A percentile compares a stretch with the other conserved stretches of the same genome.
phyloP scores from a whole-genome alignment of 768 basidiomycete genomes.

The Lentinula raphanica region DNA sequence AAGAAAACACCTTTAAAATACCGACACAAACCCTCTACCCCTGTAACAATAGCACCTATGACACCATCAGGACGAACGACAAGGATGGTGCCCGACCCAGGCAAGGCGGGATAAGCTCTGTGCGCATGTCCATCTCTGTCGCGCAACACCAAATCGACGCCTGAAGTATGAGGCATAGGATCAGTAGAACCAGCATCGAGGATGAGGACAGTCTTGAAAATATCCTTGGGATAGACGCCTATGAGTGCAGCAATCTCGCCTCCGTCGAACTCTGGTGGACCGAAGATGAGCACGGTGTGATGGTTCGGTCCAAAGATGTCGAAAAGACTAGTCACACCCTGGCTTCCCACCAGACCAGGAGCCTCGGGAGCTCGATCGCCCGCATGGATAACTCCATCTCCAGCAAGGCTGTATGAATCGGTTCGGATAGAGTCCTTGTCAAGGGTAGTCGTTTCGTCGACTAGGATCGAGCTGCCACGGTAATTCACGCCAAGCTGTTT shows the following conservation, averaged over 20 bases:
- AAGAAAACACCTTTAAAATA: background rate
- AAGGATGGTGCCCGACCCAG: slow-evolving; percentile 47
- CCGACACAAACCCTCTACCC: slow-evolving; percentile 10
- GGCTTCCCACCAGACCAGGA: slow-evolving; percentile 24
- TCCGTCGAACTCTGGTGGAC: slow-evolving; percentile 8
- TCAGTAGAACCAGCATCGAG: slow-evolving; percentile 3
- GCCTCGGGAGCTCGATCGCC: slow-evolving; percentile 46
- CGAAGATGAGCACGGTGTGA: slow-evolving; percentile 32
- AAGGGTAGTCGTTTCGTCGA: slow-evolving; percentile 30
- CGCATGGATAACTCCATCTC: slow-evolving; percentile 23
- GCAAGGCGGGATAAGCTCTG: slow-evolving; percentile 29
- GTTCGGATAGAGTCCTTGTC: slow-evolving; percentile 8
- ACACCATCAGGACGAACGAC: slow-evolving; percentile 19
- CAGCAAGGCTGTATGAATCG: slow-evolving; percentile 21
- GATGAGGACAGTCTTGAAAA: slow-evolving; percentile 15
- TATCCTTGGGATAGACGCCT: slow-evolving; percentile 5
- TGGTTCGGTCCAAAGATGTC: slow-evolving; percentile 22
- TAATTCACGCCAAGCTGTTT: slow-evolving; percentile 50
- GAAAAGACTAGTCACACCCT: slow-evolving; percentile 19
- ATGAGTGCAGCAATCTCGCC: background rate
- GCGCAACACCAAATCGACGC: slow-evolving; percentile 12
- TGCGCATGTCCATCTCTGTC: slow-evolving; percentile 24
- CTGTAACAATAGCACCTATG: slow-evolving; percentile 18
- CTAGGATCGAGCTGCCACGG: slow-evolving; percentile 42
- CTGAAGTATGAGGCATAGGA: too few species aligned